Conservation (phyloP, 1,284 basidiomycete genomes). For the Exobasidium rhododendri region DNA sequence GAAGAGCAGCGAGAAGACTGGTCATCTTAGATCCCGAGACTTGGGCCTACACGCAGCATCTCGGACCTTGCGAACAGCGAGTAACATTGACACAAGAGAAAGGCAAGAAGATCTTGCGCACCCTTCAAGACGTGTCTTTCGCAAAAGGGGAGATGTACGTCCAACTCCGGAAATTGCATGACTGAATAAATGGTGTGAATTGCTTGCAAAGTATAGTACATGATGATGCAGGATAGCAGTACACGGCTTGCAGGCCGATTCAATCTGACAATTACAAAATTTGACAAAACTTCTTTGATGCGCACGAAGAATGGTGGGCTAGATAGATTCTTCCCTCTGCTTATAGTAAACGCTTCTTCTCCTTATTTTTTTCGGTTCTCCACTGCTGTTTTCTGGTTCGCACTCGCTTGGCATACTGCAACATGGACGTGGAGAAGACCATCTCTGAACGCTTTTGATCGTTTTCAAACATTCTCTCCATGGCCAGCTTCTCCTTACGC, state of each 20-base stretch:
- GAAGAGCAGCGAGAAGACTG: constrained; percentile 29
- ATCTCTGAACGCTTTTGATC: constrained; percentile 31
- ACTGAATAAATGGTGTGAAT: too few relatives aligned
- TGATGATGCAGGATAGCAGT: too few relatives aligned
- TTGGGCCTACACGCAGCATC: constrained; percentile 6
- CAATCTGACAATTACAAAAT: neutral
- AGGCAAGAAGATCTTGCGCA: constrained; percentile 10
- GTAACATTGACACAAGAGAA: neutral
- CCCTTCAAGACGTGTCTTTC: constrained; percentile 25
- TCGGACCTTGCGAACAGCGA: neutral
- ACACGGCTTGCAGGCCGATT: neutral
- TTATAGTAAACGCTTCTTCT: too few relatives aligned
- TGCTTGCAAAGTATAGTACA: too few relatives aligned
- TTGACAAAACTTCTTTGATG: too few relatives aligned
- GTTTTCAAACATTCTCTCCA: constrained; percentile 19
- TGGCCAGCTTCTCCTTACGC: neutral
- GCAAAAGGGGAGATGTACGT: constrained; percentile 27
- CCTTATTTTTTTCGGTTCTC: neutral
- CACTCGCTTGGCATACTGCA: constrained; percentile 28
- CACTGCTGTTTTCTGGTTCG: neutral
- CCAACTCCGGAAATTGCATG: neutral
- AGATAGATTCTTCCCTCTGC: too few relatives aligned
- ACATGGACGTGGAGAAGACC: constrained; percentile 32
- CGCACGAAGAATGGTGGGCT: too few relatives aligned
- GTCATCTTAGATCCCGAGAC: constrained; percentile 28